Conservation (phyloP, 164 flowering plant species). For the Pachysandra terminalis region DNA sequence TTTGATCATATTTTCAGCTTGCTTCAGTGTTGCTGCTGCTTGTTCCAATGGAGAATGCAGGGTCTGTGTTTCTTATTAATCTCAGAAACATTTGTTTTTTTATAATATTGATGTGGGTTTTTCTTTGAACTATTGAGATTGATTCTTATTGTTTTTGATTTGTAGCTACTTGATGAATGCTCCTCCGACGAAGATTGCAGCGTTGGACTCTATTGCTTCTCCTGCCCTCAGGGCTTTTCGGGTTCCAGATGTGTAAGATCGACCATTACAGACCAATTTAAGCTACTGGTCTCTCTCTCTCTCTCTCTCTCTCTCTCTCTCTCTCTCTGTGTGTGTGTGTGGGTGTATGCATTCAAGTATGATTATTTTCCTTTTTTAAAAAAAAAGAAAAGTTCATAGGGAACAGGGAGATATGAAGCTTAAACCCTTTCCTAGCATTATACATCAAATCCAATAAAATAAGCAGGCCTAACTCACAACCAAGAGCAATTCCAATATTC, state of each 20-base stretch:
- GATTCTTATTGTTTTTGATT: background rate
- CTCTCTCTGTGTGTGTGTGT: too few species aligned
- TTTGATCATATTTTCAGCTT: slow-evolving; percentile 17
- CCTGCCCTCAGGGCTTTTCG: slow-evolving; percentile 43
- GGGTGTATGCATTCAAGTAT: too few species aligned
- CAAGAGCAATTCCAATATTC: too few species aligned
- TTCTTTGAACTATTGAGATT: background rate
- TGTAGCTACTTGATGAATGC: slow-evolving; percentile 54
- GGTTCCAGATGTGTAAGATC: slow-evolving; percentile 62
- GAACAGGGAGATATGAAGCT: too few species aligned
- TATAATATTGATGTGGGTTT: background rate
- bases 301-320: slow-evolving; percentile 5
- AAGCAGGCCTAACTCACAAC: too few species aligned
- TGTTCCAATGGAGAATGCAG: slow-evolving; percentile 53
- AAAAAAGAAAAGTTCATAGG: too few species aligned
- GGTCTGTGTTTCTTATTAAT: slow-evolving; percentile 24
- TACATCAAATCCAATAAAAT: too few species aligned
- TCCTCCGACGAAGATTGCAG: slow-evolving; percentile 55
- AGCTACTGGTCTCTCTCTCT: slow-evolving; percentile 40
- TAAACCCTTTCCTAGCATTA: too few species aligned
- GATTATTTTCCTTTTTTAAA: too few species aligned
- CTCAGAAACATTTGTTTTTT: background rate
- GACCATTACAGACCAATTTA: slow-evolving; percentile 55
- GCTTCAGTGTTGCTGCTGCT: slow-evolving; percentile 24
- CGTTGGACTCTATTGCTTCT: slow-evolving; percentile 58